Percentiles rank a stretch among this genome's conserved stretches.
phyloP scores from a whole-genome alignment of 108 stramenopile genomes.

The Cyclotella kingstonii region DNA sequence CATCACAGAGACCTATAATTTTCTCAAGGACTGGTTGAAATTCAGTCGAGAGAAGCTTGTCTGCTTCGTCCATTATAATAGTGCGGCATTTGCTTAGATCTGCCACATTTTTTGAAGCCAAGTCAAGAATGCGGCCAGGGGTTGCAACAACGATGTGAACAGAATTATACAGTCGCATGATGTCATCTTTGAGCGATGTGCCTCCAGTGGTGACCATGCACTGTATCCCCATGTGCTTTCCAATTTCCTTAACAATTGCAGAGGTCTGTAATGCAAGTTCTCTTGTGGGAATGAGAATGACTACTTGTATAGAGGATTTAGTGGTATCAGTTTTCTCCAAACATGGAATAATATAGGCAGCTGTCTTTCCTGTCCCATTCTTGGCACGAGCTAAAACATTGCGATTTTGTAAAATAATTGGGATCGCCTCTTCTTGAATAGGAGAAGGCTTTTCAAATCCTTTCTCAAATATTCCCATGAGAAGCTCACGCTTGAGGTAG shows the following conservation, averaged over 20 bases:
- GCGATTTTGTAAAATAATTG: constrained; percentile 93
- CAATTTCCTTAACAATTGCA: constrained; percentile 97
- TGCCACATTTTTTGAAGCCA: constrained; percentile 95
- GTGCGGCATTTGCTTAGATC: constrained; percentile 92
- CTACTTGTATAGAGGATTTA: constrained; percentile 85
- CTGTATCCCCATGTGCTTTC: constrained; percentile 97
- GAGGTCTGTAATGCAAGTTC: constrained; percentile 98
- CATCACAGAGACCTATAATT: constrained; percentile 83
- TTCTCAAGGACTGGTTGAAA: constrained; percentile 96
- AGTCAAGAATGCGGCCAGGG: constrained; percentile 96
- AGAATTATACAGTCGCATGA: constrained; percentile 96
- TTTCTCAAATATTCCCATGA: constrained; percentile 99
- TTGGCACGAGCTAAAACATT: constrained; percentile 97
- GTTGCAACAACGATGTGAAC: constrained; percentile 96
- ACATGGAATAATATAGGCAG: constrained; percentile 98
- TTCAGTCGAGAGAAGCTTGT: constrained; percentile 96
- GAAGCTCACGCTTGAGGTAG: constrained; percentile 91
- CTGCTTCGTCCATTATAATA: constrained; percentile 98
- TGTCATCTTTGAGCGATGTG: constrained; percentile 96
- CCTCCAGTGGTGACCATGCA: constrained; percentile 99
- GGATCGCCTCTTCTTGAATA: constrained; percentile 98
- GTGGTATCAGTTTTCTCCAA: constrained; percentile 95
- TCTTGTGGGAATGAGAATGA: constrained; percentile 96
- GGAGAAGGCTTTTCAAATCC: constrained; percentile 98
- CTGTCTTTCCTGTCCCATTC: constrained; percentile 98